phyloP scores from a whole-genome alignment of 2,329 filamentous ascomycete species.

The Mycocentrospora acerina region DNA sequence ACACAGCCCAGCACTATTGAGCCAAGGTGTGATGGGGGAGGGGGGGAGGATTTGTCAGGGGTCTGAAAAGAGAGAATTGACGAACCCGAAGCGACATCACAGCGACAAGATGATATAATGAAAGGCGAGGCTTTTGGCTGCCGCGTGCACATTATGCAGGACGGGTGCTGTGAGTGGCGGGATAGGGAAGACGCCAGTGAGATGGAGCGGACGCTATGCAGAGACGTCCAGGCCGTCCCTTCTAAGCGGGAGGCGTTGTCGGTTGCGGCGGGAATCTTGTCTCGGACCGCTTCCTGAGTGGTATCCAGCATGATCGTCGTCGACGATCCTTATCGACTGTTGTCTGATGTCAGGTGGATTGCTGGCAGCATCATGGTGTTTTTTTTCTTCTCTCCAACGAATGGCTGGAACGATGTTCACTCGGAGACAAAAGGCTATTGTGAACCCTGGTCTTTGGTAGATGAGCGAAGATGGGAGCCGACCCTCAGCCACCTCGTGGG shows the following conservation, averaged over 20 bases:
- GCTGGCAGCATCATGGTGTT: too few species aligned
- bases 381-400: too few species aligned
- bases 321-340: too few species aligned
- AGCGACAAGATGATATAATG: too few species aligned
- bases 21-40: slow-evolving; percentile 44
- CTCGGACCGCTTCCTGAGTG: slow-evolving; percentile 16
- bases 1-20: slow-evolving; percentile 36
- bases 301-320: too few species aligned
- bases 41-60: slow-evolving; percentile 32
- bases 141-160: slow-evolving; percentile 23
- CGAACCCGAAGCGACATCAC: slow-evolving; percentile 31
- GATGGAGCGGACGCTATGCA: slow-evolving; percentile 20
- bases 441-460: slow-evolving; percentile 7
- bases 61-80: slow-evolving; percentile 20
- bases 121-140: slow-evolving; percentile 14
- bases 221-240: slow-evolving; percentile 17
- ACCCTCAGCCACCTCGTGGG: slow-evolving; percentile 28
- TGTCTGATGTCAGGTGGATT: slow-evolving; percentile 2
- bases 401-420: slow-evolving; percentile 2
- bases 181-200: slow-evolving; percentile 23
- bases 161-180: slow-evolving; percentile 30
- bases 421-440: slow-evolving; percentile 7
- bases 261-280: slow-evolving; percentile 35
- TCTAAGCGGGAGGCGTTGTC: slow-evolving; percentile 35
- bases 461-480: slow-evolving; percentile 12